Evolutionary conservation across 352 stramenopile genomes (phyloP).

Genomic region (Phytophthora foliorum): DNA sequence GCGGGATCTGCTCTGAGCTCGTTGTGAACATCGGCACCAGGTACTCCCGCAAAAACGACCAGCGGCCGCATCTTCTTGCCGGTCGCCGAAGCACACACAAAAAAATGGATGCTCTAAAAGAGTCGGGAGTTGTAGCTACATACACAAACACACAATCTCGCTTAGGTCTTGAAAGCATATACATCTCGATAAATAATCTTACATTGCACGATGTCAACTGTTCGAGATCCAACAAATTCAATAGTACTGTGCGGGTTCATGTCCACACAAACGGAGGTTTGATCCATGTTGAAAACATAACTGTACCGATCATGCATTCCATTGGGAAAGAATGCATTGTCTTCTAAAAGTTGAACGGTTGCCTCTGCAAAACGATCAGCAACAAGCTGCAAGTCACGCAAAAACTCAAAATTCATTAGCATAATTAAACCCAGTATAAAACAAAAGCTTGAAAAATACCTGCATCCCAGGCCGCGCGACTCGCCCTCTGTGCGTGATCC

Average conservation of each 20-base stretch:
- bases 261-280: constrained; percentile 11
- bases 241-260: constrained; percentile 3
- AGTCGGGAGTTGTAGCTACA: too few species aligned
- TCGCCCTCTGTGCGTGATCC: constrained; percentile 4
- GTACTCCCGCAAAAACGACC: not conserved
- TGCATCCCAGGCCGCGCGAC: constrained; percentile 2
- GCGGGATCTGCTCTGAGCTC: not conserved
- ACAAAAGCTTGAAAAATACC: too few species aligned
- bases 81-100: too few species aligned
- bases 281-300: constrained; percentile 5
- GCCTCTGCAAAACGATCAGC: constrained; percentile 18
- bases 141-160: too few species aligned
- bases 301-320: constrained; percentile 3
- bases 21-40: not conserved
- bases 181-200: not conserved
- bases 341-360: constrained; percentile 12
- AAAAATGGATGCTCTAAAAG: too few species aligned
- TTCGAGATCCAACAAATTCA: not conserved
- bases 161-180: too few species aligned
- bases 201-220: constrained; percentile 8
- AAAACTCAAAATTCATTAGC: too few species aligned
- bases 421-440: too few species aligned
- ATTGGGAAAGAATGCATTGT: constrained; percentile 1
- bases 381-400: not conserved
- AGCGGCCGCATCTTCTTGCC: too few species aligned